Base-by-base conservation (phyloP, 2,329 filamentous ascomycete species). In the Elsinoe batatas region DNA sequence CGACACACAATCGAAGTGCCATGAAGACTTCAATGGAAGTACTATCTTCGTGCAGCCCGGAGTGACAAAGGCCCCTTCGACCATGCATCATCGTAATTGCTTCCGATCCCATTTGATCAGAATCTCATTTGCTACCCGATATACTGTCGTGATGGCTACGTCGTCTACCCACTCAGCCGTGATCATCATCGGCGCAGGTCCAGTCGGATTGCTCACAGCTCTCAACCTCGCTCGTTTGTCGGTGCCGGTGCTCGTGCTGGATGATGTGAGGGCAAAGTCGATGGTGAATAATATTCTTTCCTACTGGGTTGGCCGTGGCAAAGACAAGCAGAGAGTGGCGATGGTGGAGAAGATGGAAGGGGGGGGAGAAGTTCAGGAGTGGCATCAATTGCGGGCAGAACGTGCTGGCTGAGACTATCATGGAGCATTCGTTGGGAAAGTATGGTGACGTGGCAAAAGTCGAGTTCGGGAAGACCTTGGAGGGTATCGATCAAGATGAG, bases 281-380 rank as follows among this genome's bases (percentile, higher is more conserved):
- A 36, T 50, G 26, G 32, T 50, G 12, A 50, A 50, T 30, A 35
- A 50, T 30, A 35, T 50, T 17, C 46, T 50, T 12, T 49, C 44
- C 11, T 50, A 35, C 46, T 50, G 46, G 46, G 26, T 50, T 15
- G 46, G 46, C 2, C 12, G 32, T 10, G 46, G 46, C 3, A 12
- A 22, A n/a, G 26, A 50, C 15, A 50, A 50, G 30, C 15, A 50
- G 32, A 33, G 32, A 12, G 46, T 50, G 18, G 46, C 46, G 26
- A 30, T 8, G 8, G 46, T 50, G 13, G 46, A 50, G 46, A 50
- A 50, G 30, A 33, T 35, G 46, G 46, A 50, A 32, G 46, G 46
- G 13, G 13, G 46, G 46, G 13, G 32, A 50, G 26, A 33, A 18
- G 15, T 50, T 50, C 32, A 22, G 6, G 26, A 36, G 26, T 15